Evolutionary conservation across 352 stramenopile genomes (phyloP), one percentile per base, ranked within the genome.

Genomic region (Phytopythium boreale): DNA sequence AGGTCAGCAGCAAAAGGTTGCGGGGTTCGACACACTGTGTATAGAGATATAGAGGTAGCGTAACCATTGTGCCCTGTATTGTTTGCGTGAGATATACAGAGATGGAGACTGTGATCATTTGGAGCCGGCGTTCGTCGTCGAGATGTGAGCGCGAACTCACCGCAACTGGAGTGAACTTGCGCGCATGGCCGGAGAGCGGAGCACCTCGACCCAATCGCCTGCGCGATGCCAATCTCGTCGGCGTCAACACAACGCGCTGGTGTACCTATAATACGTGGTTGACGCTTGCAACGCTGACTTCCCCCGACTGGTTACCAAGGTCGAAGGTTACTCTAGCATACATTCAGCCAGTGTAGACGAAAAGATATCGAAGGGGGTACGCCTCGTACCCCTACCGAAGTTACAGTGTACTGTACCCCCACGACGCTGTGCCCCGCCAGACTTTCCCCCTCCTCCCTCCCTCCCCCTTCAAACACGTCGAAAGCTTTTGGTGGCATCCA

Each of bases 391-490:
- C 29, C n/a, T n/a, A n/a, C n/a, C n/a, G n/a, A n/a, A n/a, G n/a
- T n/a, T n/a, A n/a, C n/a, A n/a, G n/a, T n/a, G n/a, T 24, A 11
- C 1, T 36, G 47, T 53, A 53, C 47, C n/a, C n/a, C n/a, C n/a
- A n/a, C n/a, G n/a, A n/a, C n/a, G n/a, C n/a, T n/a, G 31, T 36
- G 31, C 31, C 31, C 31, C 31, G 31, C 31, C 31, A 36, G 8
- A 36, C 3, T 36, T 8, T 36, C 34, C 34, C 34, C 10, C 34
- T 14, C 6, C 34, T 39, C 31, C 31, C 34, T 39, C 34, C 20
- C 29, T 11, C 39, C 37, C 41, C 41, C 39, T 26, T 43, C 56
- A 37, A 62, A 62, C 56, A 61, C 53, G 53, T 14, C 11, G 31
- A 41, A 59, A 46, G 44, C n/a, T 29, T 1, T 0, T 22, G 8